Evolutionary conservation across 805 yeast species (phyloP), one percentile per base, ranked within the genome.

Genomic region (Phaffomyces opuntiae): DNA sequence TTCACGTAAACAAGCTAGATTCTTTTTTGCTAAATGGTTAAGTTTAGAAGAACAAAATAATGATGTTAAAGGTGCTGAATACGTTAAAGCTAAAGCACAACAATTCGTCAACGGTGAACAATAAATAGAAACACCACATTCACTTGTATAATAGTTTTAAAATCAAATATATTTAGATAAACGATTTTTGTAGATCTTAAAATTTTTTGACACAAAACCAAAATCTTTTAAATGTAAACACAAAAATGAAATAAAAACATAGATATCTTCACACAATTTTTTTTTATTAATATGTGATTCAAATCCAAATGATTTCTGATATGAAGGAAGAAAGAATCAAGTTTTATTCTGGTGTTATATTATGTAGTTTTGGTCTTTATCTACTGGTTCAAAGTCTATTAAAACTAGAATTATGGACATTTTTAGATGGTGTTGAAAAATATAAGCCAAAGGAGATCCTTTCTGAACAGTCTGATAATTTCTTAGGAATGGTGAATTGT

Each of bases 1-100:
- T 43, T 74, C 85, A 5, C 78, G 83, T 61, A 91, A 90, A 64
- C 96, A 89, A 68, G 96, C 96, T 56, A 89, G 87, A 67, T 88
- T 87, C 70, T 87, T 91, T 76, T 90, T 89, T 70, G 86, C 82
- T 56, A 91, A 91, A 63, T 90, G 97, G 97, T 77, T 89, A 49
- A 69, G 75, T 11, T 87, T 70, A 57, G 97, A 89, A 67, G 89
- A 84, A 58, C 75, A 74, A 51, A 61, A 70, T 45, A 80, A 76
- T 13, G 91, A 87, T 61, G 76, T 72, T 40, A 83, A 80, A 66
- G 77, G 83, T 42, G 77, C 78, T 46, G 93, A 87, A 51, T 81
- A 86, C 51, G 96, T 90, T 44, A 90, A 88, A 72, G 87, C 95
- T 17, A 85, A 84, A 68, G 98, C 98, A 31, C 78, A 81, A 37